phyloP scores from a whole-genome alignment of 73 alveolate genomes.

The Paramecium biaurelia region DNA sequence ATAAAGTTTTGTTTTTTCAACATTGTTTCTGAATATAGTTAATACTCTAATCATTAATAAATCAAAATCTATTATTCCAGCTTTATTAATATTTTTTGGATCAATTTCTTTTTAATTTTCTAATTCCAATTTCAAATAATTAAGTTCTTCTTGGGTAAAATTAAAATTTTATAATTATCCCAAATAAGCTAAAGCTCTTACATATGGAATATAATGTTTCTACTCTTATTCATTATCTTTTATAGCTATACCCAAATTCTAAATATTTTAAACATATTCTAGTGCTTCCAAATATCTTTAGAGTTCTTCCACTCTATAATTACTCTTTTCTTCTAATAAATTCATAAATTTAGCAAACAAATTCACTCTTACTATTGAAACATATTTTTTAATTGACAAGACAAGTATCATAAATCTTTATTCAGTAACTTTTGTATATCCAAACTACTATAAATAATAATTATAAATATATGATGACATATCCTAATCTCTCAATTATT shows the following conservation, averaged over 20 bases:
- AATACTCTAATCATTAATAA: constrained; percentile 40
- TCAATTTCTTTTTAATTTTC: constrained; percentile 40
- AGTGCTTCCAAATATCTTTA: constrained; percentile 50
- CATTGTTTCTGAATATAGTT: background rate
- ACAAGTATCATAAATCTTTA: constrained; percentile 49
- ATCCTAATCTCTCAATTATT: constrained; percentile 37
- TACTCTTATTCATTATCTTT: constrained; percentile 47
- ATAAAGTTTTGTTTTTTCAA: constrained; percentile 52
- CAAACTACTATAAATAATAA: constrained; percentile 46
- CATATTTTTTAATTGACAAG: constrained; percentile 27
- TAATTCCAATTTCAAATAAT: constrained; percentile 38
- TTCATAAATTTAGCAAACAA: constrained; percentile 51
- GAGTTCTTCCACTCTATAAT: constrained; percentile 42
- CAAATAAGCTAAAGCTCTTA: constrained; percentile 34
- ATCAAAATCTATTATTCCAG: constrained; percentile 60
- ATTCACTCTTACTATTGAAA: constrained; percentile 35
- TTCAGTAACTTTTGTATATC: constrained; percentile 51
- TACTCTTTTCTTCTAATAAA: constrained; percentile 33
- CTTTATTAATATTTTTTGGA: constrained; percentile 45
- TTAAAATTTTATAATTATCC: background rate
- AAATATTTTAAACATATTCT: constrained; percentile 8
- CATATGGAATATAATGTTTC: constrained; percentile 47
- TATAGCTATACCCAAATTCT: constrained; percentile 13
- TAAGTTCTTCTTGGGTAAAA: constrained; percentile 20
- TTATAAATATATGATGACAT: constrained; percentile 42